Evolutionary conservation across 2,329 filamentous ascomycete species (phyloP), one percentile per base, ranked within the genome.

Genomic region (Fusarium heterosporum): DNA sequence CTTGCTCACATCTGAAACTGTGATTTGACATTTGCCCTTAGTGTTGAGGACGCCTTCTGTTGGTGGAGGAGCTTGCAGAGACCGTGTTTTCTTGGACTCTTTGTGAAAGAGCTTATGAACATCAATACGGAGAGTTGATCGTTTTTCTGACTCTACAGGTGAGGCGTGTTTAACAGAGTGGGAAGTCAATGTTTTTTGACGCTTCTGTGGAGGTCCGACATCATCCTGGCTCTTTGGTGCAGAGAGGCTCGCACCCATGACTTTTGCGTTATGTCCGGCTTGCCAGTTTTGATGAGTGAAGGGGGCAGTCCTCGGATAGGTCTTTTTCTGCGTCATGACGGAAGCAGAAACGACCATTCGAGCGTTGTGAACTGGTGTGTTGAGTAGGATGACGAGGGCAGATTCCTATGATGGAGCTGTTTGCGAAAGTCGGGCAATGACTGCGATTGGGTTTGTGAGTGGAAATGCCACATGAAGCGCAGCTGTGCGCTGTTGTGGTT

Each of bases 231-330:
- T 72, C 45, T 72, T 73, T 8, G 66, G 70, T 36, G 70, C 64
- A 41, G 72, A 73, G 47, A 72, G 61, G 17, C 39, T 60, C 34
- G 53, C 66, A 43, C 82, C 82, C 81, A 84, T 84, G 60, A 74
- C 71, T 71, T 83, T 80, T 61, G 80, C 78, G 60, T 81, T 81
- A 73, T 84, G 76, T 46, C 80, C 80, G 63, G 78, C 80, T 64
- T 82, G 78, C 83, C 82, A 86, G 73, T 83, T 85, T 73, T 84
- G 82, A 68, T 85, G 83, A 61, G 87, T 81, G 75, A 84, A 87
- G 61, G 85, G 84, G 56, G 83, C 78, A 70, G 78, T 81, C 77
- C 82, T 81, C 76, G 80, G 79, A 72, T 78, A 82, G 65, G 79
- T 78, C 73, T 76, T 79, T 72, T 79, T 78, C 71, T 78, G 76